Base-by-base conservation (phyloP, 2,329 filamentous ascomycete species). In the Chaetomiaceae sp. region DNA sequence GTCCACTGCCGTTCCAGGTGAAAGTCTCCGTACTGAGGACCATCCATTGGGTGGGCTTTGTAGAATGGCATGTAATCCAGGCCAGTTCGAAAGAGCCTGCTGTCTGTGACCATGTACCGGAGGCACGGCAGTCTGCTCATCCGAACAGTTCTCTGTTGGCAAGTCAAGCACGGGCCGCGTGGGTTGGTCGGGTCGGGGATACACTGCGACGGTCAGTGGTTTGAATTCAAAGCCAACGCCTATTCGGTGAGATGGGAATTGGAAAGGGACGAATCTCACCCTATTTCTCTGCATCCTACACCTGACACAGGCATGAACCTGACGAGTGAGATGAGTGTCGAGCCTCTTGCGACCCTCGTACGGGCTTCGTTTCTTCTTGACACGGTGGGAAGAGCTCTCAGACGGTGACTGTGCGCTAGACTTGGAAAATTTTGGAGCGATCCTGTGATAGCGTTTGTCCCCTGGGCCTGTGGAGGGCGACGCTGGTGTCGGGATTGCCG, bases 41-140 rank as follows among this genome's bases (percentile, higher is more conserved):
- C 62, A 10, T 63, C 45, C 61, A 65, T 64, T 6, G 56, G 62
- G 40, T 65, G 62, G 4, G 38, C 14, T 20, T 53, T 44, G 48
- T 62, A 65, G 41, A 65, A 65, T 1, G 56, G 20, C 57, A 63
- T 60, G 57, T 62, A 61, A 14, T 61, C 51, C 4, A 65, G 48
- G 14, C 54, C 54, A 1, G 62, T 65, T 8, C 62, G 59, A 45
- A 61, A 63, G 7, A 65, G 54, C 2, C 50, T 62, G 53, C 59
- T 63, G 27, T 65, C 62, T 7, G 61, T 62, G 14, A 65, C 53
- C 59, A 64, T 64, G 51, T 65, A 65, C 13, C 62, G 57, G 2
- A 65, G 59, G 48, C 62, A 65, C 1, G 61, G 62, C 30, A 65
- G 51, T 13, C 61, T 50, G 47, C 59, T 62, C 56, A 64, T 61